phyloP scores from a whole-genome alignment of 805 yeast species.

The Lachancea meyersii region DNA sequence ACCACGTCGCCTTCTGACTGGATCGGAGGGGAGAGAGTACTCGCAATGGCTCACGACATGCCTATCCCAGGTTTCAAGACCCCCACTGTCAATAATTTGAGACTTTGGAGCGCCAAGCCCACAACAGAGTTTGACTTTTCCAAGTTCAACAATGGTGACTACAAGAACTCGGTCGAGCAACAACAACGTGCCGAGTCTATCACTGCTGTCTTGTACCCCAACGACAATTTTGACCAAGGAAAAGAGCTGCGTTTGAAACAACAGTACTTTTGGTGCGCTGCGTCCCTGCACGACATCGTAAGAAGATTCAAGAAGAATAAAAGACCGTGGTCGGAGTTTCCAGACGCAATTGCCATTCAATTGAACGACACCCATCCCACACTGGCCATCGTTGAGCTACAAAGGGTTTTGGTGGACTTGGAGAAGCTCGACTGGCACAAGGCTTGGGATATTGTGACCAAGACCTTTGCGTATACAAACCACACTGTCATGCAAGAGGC shows the following conservation, averaged over 20 bases:
- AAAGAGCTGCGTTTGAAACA: constrained; percentile 89
- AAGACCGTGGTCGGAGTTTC: constrained; percentile 73
- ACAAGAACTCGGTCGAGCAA: constrained; percentile 70
- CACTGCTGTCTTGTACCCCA: constrained; percentile 88
- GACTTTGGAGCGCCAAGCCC: constrained; percentile 87
- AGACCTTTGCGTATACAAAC: constrained; percentile 85
- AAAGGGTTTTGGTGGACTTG: constrained; percentile 76
- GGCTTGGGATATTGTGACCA: constrained; percentile 80
- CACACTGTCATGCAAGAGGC: constrained; percentile 96
- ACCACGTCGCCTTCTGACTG: constrained; percentile 62
- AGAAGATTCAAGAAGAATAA: constrained; percentile 79
- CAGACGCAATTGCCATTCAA: constrained; percentile 86
- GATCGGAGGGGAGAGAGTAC: constrained; percentile 84
- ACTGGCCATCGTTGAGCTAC: constrained; percentile 81
- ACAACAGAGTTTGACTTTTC: constrained; percentile 86
- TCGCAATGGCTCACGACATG: constrained; percentile 86
- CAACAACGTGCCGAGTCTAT: constrained; percentile 89
- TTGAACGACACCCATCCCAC: constrained; percentile 95
- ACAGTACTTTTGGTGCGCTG: constrained; percentile 96
- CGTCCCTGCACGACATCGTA: constrained; percentile 83
- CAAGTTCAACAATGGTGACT: constrained; percentile 89
- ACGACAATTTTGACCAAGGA: constrained; percentile 87
- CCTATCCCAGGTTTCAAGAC: constrained; percentile 91
- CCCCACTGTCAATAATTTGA: constrained; percentile 74
- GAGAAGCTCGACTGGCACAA: constrained; percentile 75